Evolutionary conservation across 2,329 filamentous ascomycete genomes (phyloP), one percentile per base, ranked within the genome.

Genomic region (Pseudogymnoascus sp.): DNA sequence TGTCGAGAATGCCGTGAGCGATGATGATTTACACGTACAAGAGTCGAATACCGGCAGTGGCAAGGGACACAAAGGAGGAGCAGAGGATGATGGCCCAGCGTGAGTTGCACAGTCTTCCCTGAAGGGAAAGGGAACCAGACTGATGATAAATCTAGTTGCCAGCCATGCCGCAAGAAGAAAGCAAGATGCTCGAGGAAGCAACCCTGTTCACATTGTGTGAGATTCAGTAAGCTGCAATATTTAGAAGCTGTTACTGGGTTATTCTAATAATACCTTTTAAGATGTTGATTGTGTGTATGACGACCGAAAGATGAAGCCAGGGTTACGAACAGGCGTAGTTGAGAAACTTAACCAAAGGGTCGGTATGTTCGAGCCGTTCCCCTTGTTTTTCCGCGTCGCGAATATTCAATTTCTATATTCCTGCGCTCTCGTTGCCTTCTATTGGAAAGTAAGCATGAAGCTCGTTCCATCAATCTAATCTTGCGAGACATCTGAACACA

Each of bases 81-180:
- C 42, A 6, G 64, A 65, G 18, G 62, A 64, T 11, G 62, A 65
- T 23, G 62, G 63, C 14, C 65, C 64, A 38, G 64, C 64, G 59
- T 64, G 36, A 59, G 63, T 60, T 56, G 23, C 16, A 34, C 9
- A 14, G 25, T 42, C 16, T 62, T 56, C 7, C 14, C n/a, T 31
- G 31, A 14, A 12, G 7, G 11, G 28, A 12, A 18, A 61, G 56
- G 49, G n/a, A 25, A 16, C 25, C 12, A 9, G 21, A 16, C 25
- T 23, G 46, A 31, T 25, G 18, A 49, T n/a, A 21, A 5, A 16
- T 64, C 4, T 8, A 65, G 60, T 21, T 80, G 77, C 56, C 76
- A 78, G 61, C 72, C 75, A 0, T 80, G 78, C 67, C 75, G 77
- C 3, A 77, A 74, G 61, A 78, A 77, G 66, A 79, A 80, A 60